A percentile compares a stretch with the other conserved stretches of the same genome.
These are phyloP conservation scores for Candida sp. DNA, from an alignment of 1,139 yeast genomes.

Conservation along the genomic window DNA sequence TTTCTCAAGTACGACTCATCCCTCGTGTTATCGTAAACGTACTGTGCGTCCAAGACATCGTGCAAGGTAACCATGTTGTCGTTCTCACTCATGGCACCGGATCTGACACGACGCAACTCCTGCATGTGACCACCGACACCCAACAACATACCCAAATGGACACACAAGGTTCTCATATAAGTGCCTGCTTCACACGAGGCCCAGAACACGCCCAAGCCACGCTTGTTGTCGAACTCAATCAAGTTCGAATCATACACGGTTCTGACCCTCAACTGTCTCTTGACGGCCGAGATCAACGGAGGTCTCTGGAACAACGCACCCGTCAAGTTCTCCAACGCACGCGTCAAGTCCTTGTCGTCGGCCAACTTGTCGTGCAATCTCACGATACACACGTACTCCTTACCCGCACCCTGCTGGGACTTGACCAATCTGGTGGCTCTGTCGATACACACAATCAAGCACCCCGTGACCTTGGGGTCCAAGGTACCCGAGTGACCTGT, in stretches of 20 bases:
- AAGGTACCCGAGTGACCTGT: constrained; percentile 99
- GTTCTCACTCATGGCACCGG: constrained; percentile 92
- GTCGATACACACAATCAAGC: constrained; percentile 97
- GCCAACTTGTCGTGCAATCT: constrained; percentile 93
- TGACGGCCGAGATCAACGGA: constrained; percentile 97
- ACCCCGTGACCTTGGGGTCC: constrained; percentile 98
- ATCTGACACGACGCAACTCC: constrained; percentile 98
- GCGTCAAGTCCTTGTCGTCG: constrained; percentile 89
- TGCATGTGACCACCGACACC: constrained; percentile 99
- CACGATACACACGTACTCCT: constrained; percentile 98
- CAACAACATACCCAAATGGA: constrained; percentile 95
- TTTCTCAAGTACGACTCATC: constrained; percentile 96
- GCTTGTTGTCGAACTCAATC: constrained; percentile 95
- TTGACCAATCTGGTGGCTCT: constrained; percentile 98
- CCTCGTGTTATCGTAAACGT: constrained; percentile 96
- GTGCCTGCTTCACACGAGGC: constrained; percentile 99
- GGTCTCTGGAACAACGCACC: constrained; percentile 99
- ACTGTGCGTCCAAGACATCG: constrained; percentile 98
- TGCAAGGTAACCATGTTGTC: constrained; percentile 96
- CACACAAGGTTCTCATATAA: constrained; percentile 99
- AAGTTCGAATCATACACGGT: constrained; percentile 96
- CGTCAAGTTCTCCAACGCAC: constrained; percentile 90
- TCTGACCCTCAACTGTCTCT: constrained; percentile 98
- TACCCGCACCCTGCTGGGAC: constrained; percentile 99
- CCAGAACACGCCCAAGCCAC: constrained; percentile 99